phyloP scores from a whole-genome alignment of 2,329 filamentous ascomycete species.

The Volutella citrinella region DNA sequence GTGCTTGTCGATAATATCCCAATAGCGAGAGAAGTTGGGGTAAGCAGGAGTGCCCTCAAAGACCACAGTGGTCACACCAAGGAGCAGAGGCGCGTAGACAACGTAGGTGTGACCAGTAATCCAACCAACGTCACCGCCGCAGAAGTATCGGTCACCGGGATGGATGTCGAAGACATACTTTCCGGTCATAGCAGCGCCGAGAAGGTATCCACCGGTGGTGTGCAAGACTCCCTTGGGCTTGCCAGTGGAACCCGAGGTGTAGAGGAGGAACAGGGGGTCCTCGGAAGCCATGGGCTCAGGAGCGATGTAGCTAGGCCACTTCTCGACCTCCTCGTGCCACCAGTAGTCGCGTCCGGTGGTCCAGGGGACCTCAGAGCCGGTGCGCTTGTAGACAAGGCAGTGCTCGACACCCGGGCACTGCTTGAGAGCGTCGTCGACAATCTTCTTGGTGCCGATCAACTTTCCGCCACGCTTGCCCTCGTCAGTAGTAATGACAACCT shows the following conservation, averaged over 20 bases:
- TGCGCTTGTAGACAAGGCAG: constrained; percentile 92
- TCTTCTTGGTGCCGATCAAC: constrained; percentile 97
- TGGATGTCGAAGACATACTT: constrained; percentile 99
- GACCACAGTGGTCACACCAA: constrained; percentile 91
- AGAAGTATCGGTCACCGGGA: constrained; percentile 91
- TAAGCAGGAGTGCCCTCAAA: constrained; percentile 98
- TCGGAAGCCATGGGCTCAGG: constrained; percentile 89
- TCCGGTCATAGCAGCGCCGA: constrained; percentile 88
- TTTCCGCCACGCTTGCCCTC: constrained; percentile 98
- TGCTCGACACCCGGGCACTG: constrained; percentile 86
- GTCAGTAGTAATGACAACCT: constrained; percentile 93
- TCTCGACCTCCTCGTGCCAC: constrained; percentile 99
- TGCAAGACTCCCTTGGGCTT: constrained; percentile 99
- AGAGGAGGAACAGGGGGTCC: constrained; percentile 94
- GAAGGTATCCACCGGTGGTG: constrained; percentile 91
- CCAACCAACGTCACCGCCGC: constrained; percentile 97
- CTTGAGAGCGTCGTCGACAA: constrained; percentile 95
- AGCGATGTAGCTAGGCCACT: constrained; percentile 89
- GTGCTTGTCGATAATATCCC: constrained; percentile 97
- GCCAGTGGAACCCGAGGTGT: constrained; percentile 95
- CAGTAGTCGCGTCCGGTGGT: constrained; percentile 85
- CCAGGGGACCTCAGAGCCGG: constrained; percentile 88
- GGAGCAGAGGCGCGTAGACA: constrained; percentile 89
- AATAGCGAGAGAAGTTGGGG: constrained; percentile 96
- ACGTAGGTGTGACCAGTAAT: constrained; percentile 99